These are phyloP conservation scores for Schizosaccharomyces octosporus DNA, from an alignment of 805 yeast genomes.

Conservation along the genomic window DNA sequence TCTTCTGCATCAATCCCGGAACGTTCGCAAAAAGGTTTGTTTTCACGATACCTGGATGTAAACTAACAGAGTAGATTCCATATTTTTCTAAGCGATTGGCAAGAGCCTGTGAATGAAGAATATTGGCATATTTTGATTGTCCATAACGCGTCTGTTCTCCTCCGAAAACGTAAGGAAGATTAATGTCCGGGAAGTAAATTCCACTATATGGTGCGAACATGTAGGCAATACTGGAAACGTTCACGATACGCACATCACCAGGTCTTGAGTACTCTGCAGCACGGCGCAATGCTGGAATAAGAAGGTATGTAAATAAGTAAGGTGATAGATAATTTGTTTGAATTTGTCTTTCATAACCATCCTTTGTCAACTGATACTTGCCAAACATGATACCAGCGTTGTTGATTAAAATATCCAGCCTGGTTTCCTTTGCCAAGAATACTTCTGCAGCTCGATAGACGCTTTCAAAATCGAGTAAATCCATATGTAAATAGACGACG, in stretches of 20 bases:
- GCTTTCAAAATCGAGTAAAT: slow-evolving; percentile 6
- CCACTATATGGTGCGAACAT: neutral
- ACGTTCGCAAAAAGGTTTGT: slow-evolving; percentile 4
- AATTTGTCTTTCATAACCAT: slow-evolving; percentile 53
- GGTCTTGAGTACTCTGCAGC: slow-evolving; percentile 2
- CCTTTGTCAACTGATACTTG: slow-evolving; percentile 40
- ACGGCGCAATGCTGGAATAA: slow-evolving; percentile 5
- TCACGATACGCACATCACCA: slow-evolving; percentile 5
- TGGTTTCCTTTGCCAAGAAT: slow-evolving; percentile 4
- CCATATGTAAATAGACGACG: slow-evolving; percentile 3
- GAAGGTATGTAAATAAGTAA: slow-evolving; percentile 33
- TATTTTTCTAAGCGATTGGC: slow-evolving; percentile 4
- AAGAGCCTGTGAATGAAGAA: slow-evolving; percentile 5
- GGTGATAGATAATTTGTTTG: slow-evolving; percentile 62
- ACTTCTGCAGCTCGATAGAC: slow-evolving; percentile 6
- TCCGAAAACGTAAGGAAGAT: neutral
- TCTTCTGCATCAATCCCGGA: no score
- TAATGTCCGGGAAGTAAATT: slow-evolving; percentile 6
- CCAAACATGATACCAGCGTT: slow-evolving; percentile 65
- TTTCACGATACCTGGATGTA: slow-evolving; percentile 8
- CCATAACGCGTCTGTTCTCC: slow-evolving; percentile 3
- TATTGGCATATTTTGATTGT: slow-evolving; percentile 7
- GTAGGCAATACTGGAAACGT: slow-evolving; percentile 6
- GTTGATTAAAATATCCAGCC: slow-evolving; percentile 38
- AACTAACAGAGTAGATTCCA: slow-evolving; percentile 5